A percentile compares a stretch with the other conserved stretches of the same genome.
phyloP scores from a whole-genome alignment of 2,329 filamentous ascomycete genomes.

The Ascochyta clinopodiicola region DNA sequence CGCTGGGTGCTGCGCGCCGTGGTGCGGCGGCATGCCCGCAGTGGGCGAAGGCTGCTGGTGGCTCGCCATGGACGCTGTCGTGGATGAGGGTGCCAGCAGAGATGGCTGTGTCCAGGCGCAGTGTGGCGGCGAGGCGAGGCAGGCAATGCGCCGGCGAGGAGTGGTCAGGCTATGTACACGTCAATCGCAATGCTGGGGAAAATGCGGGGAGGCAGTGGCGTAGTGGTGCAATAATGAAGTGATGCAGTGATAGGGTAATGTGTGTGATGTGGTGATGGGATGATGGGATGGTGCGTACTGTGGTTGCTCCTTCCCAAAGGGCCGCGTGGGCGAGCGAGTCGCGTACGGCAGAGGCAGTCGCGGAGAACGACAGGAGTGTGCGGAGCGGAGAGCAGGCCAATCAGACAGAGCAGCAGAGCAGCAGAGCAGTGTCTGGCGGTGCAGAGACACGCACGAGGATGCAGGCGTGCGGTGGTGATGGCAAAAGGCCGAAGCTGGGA shows the following conservation, averaged over 20 bases:
- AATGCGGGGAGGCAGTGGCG: neutral
- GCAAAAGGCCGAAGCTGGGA: slow-evolving; percentile 21
- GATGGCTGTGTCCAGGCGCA: slow-evolving; percentile 8
- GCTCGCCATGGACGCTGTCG: slow-evolving; percentile 61
- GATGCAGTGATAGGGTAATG: too few species aligned
- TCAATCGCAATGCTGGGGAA: neutral
- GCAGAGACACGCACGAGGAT: slow-evolving; percentile 9
- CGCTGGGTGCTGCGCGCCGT: slow-evolving; percentile 70
- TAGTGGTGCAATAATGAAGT: too few species aligned
- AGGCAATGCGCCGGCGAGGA: slow-evolving; percentile 4
- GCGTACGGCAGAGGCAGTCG: slow-evolving; percentile 33
- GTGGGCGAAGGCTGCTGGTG: slow-evolving; percentile 83
- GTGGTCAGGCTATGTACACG: neutral
- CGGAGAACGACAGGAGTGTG: slow-evolving; percentile 35
- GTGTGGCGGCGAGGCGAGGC: slow-evolving; percentile 17
- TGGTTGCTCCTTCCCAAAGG: slow-evolving; percentile 23
- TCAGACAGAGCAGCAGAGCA: slow-evolving; percentile 1
- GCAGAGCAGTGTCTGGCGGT: neutral
- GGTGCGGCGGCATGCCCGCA: slow-evolving; percentile 72
- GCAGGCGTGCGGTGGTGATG: slow-evolving; percentile 18
- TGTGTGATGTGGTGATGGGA: neutral
- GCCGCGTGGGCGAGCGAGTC: slow-evolving; percentile 22
- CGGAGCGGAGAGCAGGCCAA: slow-evolving; percentile 27
- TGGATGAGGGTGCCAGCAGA: slow-evolving; percentile 6
- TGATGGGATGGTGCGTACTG: slow-evolving; percentile 17